These are phyloP conservation scores for Neurospora sp. DNA, from an alignment of 2,329 filamentous ascomycete species.

Conservation along the genomic window DNA sequence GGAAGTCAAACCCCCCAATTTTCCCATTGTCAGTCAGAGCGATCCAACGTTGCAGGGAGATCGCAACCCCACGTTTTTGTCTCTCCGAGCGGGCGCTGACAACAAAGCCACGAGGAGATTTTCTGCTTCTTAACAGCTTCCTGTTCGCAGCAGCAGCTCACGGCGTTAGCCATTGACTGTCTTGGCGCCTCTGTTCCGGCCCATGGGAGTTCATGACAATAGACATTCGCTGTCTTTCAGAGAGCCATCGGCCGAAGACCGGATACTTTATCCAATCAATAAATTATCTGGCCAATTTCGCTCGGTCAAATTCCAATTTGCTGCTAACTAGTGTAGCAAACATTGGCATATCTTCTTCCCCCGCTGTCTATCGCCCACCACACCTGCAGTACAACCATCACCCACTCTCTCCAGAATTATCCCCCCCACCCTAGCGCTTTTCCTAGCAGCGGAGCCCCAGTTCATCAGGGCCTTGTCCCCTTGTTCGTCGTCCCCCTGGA, in stretches of 20 bases:
- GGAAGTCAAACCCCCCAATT: background rate
- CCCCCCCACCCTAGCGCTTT: background rate
- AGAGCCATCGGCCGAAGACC: background rate
- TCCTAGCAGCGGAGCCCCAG: background rate
- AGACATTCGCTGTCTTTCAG: background rate
- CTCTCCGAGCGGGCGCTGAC: background rate
- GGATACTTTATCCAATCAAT: background rate
- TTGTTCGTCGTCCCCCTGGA: background rate
- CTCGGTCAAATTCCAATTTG: background rate
- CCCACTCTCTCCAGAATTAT: background rate
- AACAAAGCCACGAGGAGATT: background rate
- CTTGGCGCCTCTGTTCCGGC: background rate
- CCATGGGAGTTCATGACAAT: background rate
- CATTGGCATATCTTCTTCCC: background rate
- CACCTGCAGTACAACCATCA: background rate
- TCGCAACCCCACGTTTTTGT: background rate
- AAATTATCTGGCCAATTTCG: background rate
- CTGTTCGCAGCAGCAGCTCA: background rate
- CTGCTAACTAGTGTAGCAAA: background rate
- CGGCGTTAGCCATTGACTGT: background rate
- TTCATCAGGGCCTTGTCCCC: background rate
- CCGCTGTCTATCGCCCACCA: background rate
- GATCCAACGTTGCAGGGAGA: background rate
- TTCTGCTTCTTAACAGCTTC: background rate
- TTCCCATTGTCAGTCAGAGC: background rate